Evolutionary conservation across 345 rosid species (phyloP), one percentile per base, ranked within the genome.

Genomic region (Salix caprea): DNA sequence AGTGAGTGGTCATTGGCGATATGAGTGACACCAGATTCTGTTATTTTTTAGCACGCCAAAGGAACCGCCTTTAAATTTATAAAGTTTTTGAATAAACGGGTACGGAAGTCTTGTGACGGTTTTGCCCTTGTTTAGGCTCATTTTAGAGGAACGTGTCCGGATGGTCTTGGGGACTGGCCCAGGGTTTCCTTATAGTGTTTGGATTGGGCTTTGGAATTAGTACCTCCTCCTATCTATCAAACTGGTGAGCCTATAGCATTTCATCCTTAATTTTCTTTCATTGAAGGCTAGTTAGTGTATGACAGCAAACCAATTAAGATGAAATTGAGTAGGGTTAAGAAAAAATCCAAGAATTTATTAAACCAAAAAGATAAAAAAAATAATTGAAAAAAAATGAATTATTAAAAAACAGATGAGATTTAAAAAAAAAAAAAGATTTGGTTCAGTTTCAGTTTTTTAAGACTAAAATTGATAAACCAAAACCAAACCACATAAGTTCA

Each of bases 21-120:
- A 39, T 72, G 23, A 15, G 1, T 23, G 36, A 37, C 9, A 14
- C 30, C 0, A 4, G 67, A 40, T 82, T 80, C 81, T 28, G 77
- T 80, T 85, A 78, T 30, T 74, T 67, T 10, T 67, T n/a, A 76
- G 79, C 54, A 74, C 83, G 79, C 84, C 82, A 61, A 10, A 40
- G 75, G 56, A 81, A 81, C 83, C 81, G 75, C 82, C 74, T 72
- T 66, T 3, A 10, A 13, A 5, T 60, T 81, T 73, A 58, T 15
- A 48, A 69, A 78, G 76, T 78, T 34, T 64, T 34, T 19, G 74
- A 76, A 60, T 24, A 48, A 12, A 39, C 21, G 44, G 61, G 34
- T 44, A 36, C 19, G 11, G 12, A 16, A 32, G 58, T 36, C 2
- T 5, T 9, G 36, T 79, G 74, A 76, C 81, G 4, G 4, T 40